Evolutionary conservation across 75 land plant species (phyloP).

Genomic region (Adiantum capillusveneris): DNA sequence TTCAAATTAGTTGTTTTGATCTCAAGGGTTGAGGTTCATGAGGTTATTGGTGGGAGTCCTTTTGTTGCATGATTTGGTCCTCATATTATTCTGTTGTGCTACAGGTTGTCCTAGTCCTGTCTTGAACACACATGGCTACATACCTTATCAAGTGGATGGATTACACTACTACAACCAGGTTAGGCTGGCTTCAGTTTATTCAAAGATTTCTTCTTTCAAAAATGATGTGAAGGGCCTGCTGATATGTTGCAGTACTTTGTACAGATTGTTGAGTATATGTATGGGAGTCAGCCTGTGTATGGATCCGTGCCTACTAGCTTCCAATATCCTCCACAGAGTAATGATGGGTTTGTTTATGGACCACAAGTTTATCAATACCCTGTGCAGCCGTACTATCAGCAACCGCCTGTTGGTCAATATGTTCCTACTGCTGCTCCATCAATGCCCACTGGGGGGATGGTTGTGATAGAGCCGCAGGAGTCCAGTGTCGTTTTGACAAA

Average conservation of each 20-base stretch:
- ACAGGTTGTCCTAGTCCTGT: conserved; percentile 1
- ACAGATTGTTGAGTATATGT: neutral
- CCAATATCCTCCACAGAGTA: neutral
- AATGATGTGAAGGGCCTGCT: neutral
- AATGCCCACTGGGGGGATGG: neutral
- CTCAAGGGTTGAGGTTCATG: neutral
- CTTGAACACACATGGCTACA: neutral
- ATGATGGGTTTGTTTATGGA: neutral
- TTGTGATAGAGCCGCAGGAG: neutral
- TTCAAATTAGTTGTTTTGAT: neutral
- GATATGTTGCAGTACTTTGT: no score
- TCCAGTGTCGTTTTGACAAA: neutral
- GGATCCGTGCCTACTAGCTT: neutral
- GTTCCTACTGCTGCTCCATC: no score
- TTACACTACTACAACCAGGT: neutral
- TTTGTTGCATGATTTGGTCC: no score
- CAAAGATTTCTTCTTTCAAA: neutral
- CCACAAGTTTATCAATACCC: conserved; percentile 6
- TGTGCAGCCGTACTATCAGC: neutral
- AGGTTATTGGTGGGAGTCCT: neutral
- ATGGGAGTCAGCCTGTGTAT: neutral
- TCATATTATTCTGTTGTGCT: no score
- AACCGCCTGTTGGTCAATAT: neutral
- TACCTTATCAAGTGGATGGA: neutral
- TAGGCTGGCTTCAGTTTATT: neutral